Percentiles rank a stretch among this genome's conserved stretches.
These are phyloP conservation scores for Suillus paluster DNA, from an alignment of 768 basidiomycete genomes.

Conservation along the genomic window DNA sequence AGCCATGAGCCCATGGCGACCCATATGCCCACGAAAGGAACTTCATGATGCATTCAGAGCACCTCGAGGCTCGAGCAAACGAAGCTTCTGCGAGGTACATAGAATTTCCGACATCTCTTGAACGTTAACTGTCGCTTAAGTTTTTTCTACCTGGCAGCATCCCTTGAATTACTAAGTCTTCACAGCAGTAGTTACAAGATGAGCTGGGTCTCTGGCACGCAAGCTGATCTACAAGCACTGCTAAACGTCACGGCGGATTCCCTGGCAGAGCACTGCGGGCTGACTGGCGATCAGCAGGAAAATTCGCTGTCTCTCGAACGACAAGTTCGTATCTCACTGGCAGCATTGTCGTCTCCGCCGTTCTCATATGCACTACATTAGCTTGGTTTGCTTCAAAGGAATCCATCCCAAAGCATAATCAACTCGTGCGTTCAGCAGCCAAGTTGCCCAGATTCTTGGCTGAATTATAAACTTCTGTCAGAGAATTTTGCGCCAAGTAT, in stretches of 20 bases:
- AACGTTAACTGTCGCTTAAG: too few species aligned
- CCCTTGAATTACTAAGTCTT: background rate
- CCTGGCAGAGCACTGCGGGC: conserved; percentile 17
- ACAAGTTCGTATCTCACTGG: conserved; percentile 13
- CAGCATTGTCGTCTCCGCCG: background rate
- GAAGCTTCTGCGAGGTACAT: too few species aligned
- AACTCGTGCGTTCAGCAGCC: background rate
- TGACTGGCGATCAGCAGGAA: conserved; percentile 17
- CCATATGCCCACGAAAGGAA: background rate
- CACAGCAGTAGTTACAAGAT: background rate
- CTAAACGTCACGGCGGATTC: conserved; percentile 18
- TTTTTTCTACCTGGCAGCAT: too few species aligned
- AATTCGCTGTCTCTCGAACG: conserved; percentile 11
- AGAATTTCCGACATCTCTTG: too few species aligned
- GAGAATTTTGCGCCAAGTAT: conserved; percentile 44
- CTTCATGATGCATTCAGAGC: background rate
- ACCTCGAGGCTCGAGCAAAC: too few species aligned
- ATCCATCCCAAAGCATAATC: conserved; percentile 24
- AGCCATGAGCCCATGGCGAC: too few species aligned
- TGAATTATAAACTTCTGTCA: conserved; percentile 8
- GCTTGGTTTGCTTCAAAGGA: conserved; percentile 35
- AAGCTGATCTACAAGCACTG: conserved; percentile 8
- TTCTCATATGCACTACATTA: conserved; percentile 15
- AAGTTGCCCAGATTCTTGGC: background rate
- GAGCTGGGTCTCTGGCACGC: background rate